Percentiles rank a stretch among this genome's conserved stretches.
Evolutionary conservation across 73 alveolate genomes (phyloP).

Genomic region (Tetrahymena borealis): DNA sequence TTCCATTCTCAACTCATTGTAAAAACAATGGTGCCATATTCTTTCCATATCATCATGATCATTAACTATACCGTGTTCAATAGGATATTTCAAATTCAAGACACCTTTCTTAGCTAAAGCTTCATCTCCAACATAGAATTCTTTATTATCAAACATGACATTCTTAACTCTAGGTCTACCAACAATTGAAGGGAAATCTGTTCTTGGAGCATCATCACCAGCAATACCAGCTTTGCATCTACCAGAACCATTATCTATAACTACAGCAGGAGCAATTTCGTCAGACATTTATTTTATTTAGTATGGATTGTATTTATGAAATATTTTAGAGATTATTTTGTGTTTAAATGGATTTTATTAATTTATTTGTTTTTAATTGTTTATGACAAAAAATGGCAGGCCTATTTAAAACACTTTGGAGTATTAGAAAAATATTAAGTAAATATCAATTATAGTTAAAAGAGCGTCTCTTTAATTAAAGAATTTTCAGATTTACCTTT

Average conservation of each 20-base stretch:
- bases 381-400: no score
- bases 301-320: no score
- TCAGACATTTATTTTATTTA: neutral
- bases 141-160: conserved; percentile 6
- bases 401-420: no score
- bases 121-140: conserved; percentile 51
- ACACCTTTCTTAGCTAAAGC: conserved; percentile 54
- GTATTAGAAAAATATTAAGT: no score
- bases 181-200: conserved; percentile 77
- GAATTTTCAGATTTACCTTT: no score
- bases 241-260: conserved; percentile 95
- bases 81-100: conserved; percentile 50
- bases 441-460: no score
- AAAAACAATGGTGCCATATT: conserved; percentile 80
- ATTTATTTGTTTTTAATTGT: no score
- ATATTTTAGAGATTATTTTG: no score
- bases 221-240: conserved; percentile 93
- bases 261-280: conserved; percentile 40
- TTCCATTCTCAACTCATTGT: conserved; percentile 73
- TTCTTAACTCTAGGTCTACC: conserved; percentile 63
- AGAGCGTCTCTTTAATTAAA: no score
- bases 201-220: conserved; percentile 90
- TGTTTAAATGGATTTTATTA: no score
- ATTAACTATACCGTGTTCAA: conserved; percentile 60
- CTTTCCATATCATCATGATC: conserved; percentile 82